Percentiles rank a stretch among this genome's conserved stretches.
These are phyloP conservation scores for Pleurotus ostreatus DNA, from an alignment of 768 basidiomycete genomes.

Conservation along the genomic window DNA sequence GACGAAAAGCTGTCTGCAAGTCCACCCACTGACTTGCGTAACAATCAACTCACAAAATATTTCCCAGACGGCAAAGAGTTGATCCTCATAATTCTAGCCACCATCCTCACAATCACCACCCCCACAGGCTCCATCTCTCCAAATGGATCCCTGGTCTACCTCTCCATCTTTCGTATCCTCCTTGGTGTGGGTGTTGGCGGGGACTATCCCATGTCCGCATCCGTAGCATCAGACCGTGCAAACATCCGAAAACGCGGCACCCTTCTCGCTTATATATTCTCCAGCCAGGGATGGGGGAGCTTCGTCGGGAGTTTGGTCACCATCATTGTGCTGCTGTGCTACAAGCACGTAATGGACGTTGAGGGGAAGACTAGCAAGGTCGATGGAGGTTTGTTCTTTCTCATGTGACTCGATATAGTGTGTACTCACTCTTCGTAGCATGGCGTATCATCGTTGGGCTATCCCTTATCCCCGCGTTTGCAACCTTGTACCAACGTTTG, in stretches of 20 bases:
- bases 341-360: slow-evolving; percentile 60
- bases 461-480: slow-evolving; percentile 69
- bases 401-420: neutral
- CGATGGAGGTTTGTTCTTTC: slow-evolving; percentile 54
- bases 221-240: slow-evolving; percentile 63
- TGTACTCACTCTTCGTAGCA: slow-evolving; percentile 25
- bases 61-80: slow-evolving; percentile 68
- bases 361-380: slow-evolving; percentile 58
- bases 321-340: slow-evolving; percentile 62
- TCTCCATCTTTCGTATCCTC: slow-evolving; percentile 63
- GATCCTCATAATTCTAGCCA: slow-evolving; percentile 76
- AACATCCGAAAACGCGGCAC: slow-evolving; percentile 67
- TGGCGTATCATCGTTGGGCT: slow-evolving; percentile 75
- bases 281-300: slow-evolving; percentile 77
- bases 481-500: slow-evolving; percentile 70
- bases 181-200: slow-evolving; percentile 79
- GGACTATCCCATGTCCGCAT: slow-evolving; percentile 77
- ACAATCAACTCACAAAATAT: neutral
- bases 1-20: slow-evolving; percentile 64
- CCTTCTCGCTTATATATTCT: slow-evolving; percentile 75
- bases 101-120: slow-evolving; percentile 62
- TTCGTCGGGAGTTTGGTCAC: slow-evolving; percentile 59
- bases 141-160: slow-evolving; percentile 51
- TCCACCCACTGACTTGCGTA: neutral
- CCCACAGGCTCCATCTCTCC: slow-evolving; percentile 54